Conservation (phyloP, 768 basidiomycete species). For the Trametes coccinea region DNA sequence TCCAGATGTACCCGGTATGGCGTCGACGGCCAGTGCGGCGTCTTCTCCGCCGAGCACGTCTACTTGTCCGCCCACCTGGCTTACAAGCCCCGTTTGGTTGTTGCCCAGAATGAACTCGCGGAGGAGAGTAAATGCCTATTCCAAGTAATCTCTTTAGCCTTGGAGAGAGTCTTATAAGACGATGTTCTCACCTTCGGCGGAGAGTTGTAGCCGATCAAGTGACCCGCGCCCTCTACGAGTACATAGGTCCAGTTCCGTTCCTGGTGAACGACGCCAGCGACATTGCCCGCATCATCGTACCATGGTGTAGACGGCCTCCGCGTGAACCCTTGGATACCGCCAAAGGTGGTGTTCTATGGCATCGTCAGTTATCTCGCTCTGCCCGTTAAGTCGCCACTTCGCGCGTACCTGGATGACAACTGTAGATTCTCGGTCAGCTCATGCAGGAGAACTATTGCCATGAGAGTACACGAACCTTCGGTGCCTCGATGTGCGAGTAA, state of each 20-base stretch:
- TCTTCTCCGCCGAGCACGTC: slow-evolving; percentile 53
- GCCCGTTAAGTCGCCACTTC: no score
- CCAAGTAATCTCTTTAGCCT: background rate
- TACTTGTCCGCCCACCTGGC: slow-evolving; percentile 26
- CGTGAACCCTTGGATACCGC: slow-evolving; percentile 74
- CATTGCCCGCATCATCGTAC: slow-evolving; percentile 56
- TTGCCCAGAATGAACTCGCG: slow-evolving; percentile 69
- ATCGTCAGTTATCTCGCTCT: background rate
- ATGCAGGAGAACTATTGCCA: slow-evolving; percentile 4
- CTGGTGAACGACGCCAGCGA: slow-evolving; percentile 72
- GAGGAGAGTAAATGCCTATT: slow-evolving; percentile 58
- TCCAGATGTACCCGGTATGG: slow-evolving; percentile 55
- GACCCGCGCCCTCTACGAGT: slow-evolving; percentile 41
- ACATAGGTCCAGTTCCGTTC: slow-evolving; percentile 61
- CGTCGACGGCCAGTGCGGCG: slow-evolving; percentile 42
- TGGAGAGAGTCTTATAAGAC: background rate
- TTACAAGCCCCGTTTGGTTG: slow-evolving; percentile 60
- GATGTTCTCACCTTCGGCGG: slow-evolving; percentile 50
- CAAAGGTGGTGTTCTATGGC: slow-evolving; percentile 72
- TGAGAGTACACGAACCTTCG: slow-evolving; percentile 47
- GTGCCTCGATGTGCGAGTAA: slow-evolving; percentile 64
- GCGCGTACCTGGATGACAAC: slow-evolving; percentile 51
- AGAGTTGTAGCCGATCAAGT: slow-evolving; percentile 39
- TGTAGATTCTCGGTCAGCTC: background rate
- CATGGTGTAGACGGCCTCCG: slow-evolving; percentile 68